Base-by-base conservation (phyloP, 306 rosid species). In the Trifolium subterraneum region DNA sequence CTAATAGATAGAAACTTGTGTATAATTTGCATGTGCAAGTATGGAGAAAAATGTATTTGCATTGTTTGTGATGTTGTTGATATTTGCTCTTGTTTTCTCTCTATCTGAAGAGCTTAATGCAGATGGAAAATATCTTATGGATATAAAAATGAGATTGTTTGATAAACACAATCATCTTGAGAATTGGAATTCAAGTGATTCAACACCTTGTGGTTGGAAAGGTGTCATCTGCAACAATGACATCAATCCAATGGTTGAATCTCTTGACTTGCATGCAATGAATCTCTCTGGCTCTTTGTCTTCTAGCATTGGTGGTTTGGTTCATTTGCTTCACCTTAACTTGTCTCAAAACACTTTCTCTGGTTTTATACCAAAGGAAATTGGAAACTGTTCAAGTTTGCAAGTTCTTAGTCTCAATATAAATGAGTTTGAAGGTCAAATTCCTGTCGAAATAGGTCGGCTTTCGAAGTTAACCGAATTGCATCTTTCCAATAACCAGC, bases 201-300 rank as follows among this genome's bases (percentile, higher is more conserved):
- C 63, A 39, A 87, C 90, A 19, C 97, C 97, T 0, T 89, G 97
- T 50, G 52, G 71, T 41, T 92, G 97, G 96, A 59, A 50, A 13
- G 96, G 93, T 55, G 87, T 92, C 13, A 61, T 56, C 35, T 91
- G 97, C 83, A 78, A 89, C 74, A 36, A 35, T 10, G 87, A 70
- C 70, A 64, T 56, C 15, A 78, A 77, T 63, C 96, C 83, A 1
- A 70, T 81, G 27, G 91, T 92, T 13, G 77, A 64, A 65, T 84
- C 88, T 67, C 88, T 89, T 38, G 44, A 80, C 51, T 85, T 92
- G 81, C 77, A 31, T 50, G 73, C 80, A 39, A 48, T 59, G 89
- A 87, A 87, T 67, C 91, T 91, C 61, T 87, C 97, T 0, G 90
- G 97, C 27, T 65, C 82, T 36, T 35, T 89, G 48, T 68, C 76